A percentile compares a stretch with the other conserved stretches of the same genome.
phyloP scores from a whole-genome alignment of 306 rosid species.

The Prosopis cineraria region DNA sequence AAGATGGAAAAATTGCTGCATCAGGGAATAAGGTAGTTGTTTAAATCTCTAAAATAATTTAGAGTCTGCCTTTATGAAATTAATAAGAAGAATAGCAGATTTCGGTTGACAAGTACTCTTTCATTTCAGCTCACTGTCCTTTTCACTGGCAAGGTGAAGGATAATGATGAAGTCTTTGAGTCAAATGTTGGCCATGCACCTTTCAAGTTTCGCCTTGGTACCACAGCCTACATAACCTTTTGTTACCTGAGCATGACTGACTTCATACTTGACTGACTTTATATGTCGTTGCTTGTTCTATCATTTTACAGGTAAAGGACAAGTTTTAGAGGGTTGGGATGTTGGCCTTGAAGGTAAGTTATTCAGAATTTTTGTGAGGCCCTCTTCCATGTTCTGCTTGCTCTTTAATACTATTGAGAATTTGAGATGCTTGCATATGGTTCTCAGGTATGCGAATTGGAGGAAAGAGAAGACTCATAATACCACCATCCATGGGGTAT shows the following conservation, averaged over 20 bases:
- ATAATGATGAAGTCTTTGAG: conserved; percentile 56
- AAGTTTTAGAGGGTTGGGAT: conserved; percentile 73
- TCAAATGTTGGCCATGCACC: conserved; percentile 54
- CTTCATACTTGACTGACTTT: neutral
- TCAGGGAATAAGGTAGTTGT: conserved; percentile 66
- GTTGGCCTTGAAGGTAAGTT: conserved; percentile 80
- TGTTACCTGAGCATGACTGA: neutral
- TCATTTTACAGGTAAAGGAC: conserved; percentile 64
- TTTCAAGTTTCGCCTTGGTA: conserved; percentile 87
- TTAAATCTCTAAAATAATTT: conserved; percentile 29
- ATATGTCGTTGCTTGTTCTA: conserved; percentile 29
- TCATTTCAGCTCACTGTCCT: conserved; percentile 67
- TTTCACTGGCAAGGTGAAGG: conserved; percentile 70
- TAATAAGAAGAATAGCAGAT: neutral
- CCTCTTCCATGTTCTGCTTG: neutral
- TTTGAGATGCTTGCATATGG: conserved; percentile 23
- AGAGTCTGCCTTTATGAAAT: neutral
- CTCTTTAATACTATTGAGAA: neutral
- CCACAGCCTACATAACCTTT: conserved; percentile 5
- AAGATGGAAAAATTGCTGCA: conserved; percentile 67
- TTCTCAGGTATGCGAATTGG: conserved; percentile 83
- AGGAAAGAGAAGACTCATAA: conserved; percentile 71
- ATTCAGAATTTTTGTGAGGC: neutral
- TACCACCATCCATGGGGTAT: conserved; percentile 84
- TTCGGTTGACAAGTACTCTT: conserved; percentile 32